These are phyloP conservation scores for Mortierella sp. DNA, from an alignment of 371 early-diverging fungal species.

Conservation along the genomic window DNA sequence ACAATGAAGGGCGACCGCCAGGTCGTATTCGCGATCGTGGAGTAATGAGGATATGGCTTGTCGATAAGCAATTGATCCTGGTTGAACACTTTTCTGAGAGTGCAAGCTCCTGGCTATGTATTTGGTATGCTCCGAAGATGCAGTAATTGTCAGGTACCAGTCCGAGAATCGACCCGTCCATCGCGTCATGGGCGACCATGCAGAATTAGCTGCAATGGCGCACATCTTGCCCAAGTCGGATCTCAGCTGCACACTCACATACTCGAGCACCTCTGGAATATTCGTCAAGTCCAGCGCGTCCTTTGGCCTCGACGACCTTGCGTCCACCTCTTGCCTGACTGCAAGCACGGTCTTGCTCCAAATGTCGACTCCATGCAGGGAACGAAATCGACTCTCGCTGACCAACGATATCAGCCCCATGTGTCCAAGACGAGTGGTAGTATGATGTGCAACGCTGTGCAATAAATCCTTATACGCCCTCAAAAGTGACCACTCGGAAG, in stretches of 20 bases:
- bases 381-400: conserved; percentile 19
- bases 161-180: conserved; percentile 34
- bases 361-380: conserved; percentile 11
- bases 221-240: conserved; percentile 25
- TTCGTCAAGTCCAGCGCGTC: neutral
- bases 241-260: neutral
- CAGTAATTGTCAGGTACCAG: conserved; percentile 30
- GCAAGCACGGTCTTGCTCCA: conserved; percentile 13
- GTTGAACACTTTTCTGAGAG: neutral
- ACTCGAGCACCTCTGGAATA: conserved; percentile 10
- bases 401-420: conserved; percentile 35
- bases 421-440: conserved; percentile 20
- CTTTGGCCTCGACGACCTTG: neutral
- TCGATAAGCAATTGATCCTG: conserved; percentile 16
- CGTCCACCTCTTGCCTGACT: neutral
- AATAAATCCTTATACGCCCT: conserved; percentile 17
- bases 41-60: conserved; percentile 16
- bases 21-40: conserved; percentile 22
- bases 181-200: neutral
- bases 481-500: neutral
- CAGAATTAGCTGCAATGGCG: neutral
- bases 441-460: conserved; percentile 16
- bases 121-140: conserved; percentile 10
- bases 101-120: conserved; percentile 27
- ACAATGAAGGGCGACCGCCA: conserved; percentile 26